These are phyloP conservation scores for Ophiostoma sp. DNA, from an alignment of 2,329 filamentous ascomycete genomes.

Conservation along the genomic window DNA sequence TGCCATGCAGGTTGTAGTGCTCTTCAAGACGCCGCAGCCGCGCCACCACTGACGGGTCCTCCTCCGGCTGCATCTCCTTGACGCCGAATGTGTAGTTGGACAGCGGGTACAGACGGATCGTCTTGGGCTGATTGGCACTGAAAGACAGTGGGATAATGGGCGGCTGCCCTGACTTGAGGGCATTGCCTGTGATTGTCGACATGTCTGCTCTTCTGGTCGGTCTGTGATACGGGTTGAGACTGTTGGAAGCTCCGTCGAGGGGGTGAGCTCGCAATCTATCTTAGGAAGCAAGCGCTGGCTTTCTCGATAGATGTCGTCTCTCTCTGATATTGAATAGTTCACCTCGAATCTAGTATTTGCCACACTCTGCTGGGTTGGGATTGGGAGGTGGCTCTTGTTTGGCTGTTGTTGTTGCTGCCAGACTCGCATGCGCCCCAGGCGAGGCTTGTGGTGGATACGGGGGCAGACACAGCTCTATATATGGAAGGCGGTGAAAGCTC, in stretches of 20 bases:
- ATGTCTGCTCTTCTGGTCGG: slow-evolving; percentile 43
- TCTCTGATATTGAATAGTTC: background rate
- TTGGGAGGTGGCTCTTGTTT: background rate
- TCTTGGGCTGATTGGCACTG: slow-evolving; percentile 80
- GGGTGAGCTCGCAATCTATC: background rate
- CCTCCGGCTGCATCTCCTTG: slow-evolving; percentile 96
- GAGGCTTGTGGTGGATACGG: background rate
- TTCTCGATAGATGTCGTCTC: background rate
- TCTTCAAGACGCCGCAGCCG: slow-evolving; percentile 92
- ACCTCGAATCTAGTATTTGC: background rate
- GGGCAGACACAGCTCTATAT: background rate
- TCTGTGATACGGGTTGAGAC: background rate
- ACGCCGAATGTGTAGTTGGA: slow-evolving; percentile 99
- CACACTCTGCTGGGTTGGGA: background rate
- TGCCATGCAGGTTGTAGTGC: slow-evolving; percentile 85
- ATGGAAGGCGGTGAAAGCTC: slow-evolving; percentile 6
- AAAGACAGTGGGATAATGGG: slow-evolving; percentile 78
- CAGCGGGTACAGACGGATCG: slow-evolving; percentile 86
- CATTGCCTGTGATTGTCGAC: slow-evolving; percentile 76
- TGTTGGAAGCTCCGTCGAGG: background rate
- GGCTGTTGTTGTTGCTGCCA: background rate
- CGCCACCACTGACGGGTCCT: slow-evolving; percentile 91
- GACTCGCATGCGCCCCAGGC: background rate
- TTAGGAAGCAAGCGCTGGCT: background rate
- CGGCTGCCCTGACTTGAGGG: slow-evolving; percentile 71